Evolutionary conservation across 495 filamentous ascomycete species (phyloP), one percentile per base, ranked within the genome.

Genomic region (Daldinia childiae): DNA sequence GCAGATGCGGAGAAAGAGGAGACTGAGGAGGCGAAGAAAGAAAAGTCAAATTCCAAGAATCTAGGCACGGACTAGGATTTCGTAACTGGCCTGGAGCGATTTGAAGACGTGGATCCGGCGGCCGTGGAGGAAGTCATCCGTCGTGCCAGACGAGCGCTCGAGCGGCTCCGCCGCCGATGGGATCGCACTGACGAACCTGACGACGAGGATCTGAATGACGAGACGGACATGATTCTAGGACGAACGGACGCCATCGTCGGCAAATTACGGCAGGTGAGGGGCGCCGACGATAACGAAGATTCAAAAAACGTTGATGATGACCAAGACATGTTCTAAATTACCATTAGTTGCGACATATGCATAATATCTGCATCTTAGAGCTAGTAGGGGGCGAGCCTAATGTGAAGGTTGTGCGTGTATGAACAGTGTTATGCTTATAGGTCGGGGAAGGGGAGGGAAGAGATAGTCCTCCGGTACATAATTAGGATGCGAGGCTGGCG

Each of bases 21-120:
- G 5, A 56, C 60, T 11, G 12, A 36, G 11, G 63, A 62, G 17
- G 50, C 26, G 30, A 38, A 66, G 24, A 61, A 59, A 48, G 74
- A 73, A 54, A 57, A 59, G 17, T 39, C 73, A 11, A 52, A 41
- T 24, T 58, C 68, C 9, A 64, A 65, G 21, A 66, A 69, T 50
- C 17, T 41, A 26, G 50, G 55, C 62, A 58, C 68, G 56, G 73
- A 71, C 24, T 77, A 77, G 75, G 52, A 76, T 32, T 71, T 64
- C 68, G 70, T 64, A 55, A 58, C 75, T 48, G 11, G 45, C 58
- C 70, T 74, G 24, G 73, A 71, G 48, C 61, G 29, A 55, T 58
- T 74, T 43, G 70, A 63, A 56, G 58, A 71, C 11, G 34, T 62
- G 21, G 57, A 73, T 4, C 14, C 21, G 24, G 54, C 15, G 1